These are phyloP conservation scores for Nannizzia gypsea DNA, from an alignment of 2,329 filamentous ascomycete species.

Conservation along the genomic window DNA sequence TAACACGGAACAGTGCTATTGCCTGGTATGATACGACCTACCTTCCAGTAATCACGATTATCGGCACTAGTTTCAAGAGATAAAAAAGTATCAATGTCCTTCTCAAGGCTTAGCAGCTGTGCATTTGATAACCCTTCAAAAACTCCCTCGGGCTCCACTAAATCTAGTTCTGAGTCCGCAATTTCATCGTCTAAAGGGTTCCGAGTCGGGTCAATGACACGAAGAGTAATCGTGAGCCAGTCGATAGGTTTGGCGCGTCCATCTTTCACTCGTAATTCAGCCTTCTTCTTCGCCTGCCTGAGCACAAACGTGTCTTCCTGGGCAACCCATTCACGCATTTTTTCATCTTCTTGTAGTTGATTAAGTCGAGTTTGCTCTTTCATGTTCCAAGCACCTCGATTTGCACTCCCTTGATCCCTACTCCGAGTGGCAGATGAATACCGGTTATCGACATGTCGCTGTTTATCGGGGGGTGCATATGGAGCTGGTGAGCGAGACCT, in stretches of 20 bases:
- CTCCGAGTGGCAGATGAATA: slow-evolving; percentile 12
- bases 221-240: slow-evolving; percentile 80
- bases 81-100: slow-evolving; percentile 69
- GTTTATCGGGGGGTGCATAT: slow-evolving; percentile 29
- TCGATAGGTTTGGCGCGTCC: slow-evolving; percentile 86
- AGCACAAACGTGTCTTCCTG: slow-evolving; percentile 94
- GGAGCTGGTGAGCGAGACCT: slow-evolving; percentile 33
- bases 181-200: slow-evolving; percentile 74
- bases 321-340: slow-evolving; percentile 72
- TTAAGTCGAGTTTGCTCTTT: slow-evolving; percentile 38
- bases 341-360: slow-evolving; percentile 60
- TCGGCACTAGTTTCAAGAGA: slow-evolving; percentile 64
- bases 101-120: slow-evolving; percentile 63
- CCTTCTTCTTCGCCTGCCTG: slow-evolving; percentile 96
- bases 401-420: slow-evolving; percentile 17
- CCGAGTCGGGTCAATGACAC: slow-evolving; percentile 73
- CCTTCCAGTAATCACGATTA: slow-evolving; percentile 81
- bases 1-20: background rate
- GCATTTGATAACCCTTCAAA: slow-evolving; percentile 58
- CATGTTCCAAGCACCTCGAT: slow-evolving; percentile 16
- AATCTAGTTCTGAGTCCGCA: slow-evolving; percentile 60
- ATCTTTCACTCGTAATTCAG: slow-evolving; percentile 84
- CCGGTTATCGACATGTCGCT: slow-evolving; percentile 25
- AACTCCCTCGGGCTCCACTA: slow-evolving; percentile 69
- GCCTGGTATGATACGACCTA: slow-evolving; percentile 22